These are phyloP conservation scores for Hypoxylon fragiforme DNA, from an alignment of 495 filamentous ascomycete species.

Conservation along the genomic window DNA sequence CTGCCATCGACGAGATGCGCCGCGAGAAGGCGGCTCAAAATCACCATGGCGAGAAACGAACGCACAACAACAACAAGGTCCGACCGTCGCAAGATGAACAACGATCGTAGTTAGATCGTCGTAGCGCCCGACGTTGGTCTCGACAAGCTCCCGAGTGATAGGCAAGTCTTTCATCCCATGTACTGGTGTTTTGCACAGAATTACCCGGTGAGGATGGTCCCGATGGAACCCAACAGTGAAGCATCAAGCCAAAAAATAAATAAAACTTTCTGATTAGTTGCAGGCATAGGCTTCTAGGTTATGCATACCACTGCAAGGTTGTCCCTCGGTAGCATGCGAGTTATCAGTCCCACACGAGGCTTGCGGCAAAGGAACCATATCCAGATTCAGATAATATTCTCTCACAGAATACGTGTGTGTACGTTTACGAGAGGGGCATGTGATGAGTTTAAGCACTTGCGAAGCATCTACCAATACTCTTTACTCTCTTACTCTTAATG, in stretches of 20 bases:
- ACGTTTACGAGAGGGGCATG: not conserved
- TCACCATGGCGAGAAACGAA: constrained; percentile 49
- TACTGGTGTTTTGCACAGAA: constrained; percentile 8
- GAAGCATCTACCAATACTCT: not conserved
- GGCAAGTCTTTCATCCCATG: constrained; percentile 16
- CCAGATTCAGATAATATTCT: not conserved
- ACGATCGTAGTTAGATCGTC: constrained; percentile 25
- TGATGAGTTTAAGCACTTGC: not conserved
- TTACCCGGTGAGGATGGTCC: constrained; percentile 25
- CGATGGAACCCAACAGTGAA: constrained; percentile 3
- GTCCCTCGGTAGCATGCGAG: not conserved
- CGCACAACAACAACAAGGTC: constrained; percentile 36
- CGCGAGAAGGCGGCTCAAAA: constrained; percentile 68
- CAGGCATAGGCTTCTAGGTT: constrained; percentile 12
- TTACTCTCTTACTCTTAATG: too few relatives aligned
- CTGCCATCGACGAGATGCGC: constrained; percentile 78
- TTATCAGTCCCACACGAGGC: constrained; percentile 1
- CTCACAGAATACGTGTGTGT: not conserved
- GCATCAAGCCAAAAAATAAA: constrained; percentile 9
- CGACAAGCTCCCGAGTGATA: constrained; percentile 1
- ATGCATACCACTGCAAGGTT: constrained; percentile 5
- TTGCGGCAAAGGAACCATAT: too few relatives aligned
- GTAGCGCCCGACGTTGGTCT: not conserved
- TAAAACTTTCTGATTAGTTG: constrained; percentile 21
- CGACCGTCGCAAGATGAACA: constrained; percentile 38